A percentile compares a stretch with the other conserved stretches of the same genome.
These are phyloP conservation scores for Ophiocordyceps australis DNA, from an alignment of 2,329 filamentous ascomycete genomes.

Conservation along the genomic window DNA sequence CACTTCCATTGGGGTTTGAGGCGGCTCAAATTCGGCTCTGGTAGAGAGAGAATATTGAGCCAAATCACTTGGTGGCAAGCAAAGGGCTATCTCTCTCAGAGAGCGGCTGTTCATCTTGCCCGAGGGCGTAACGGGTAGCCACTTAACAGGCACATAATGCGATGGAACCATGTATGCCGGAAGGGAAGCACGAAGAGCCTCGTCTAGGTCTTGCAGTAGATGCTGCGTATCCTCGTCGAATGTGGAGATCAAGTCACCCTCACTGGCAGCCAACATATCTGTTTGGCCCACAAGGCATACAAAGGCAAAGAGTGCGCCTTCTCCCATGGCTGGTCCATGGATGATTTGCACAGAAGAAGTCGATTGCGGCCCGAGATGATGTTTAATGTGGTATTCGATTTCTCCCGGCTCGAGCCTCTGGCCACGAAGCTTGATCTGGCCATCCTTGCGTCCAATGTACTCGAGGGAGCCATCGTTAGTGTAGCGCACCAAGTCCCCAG, in stretches of 20 bases:
- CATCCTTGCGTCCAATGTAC: constrained; percentile 1
- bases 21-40: constrained; percentile 2
- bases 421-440: constrained; percentile 1
- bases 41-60: too few relatives aligned
- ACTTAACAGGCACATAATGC: constrained; percentile 2
- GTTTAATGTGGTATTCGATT: constrained; percentile 1
- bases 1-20: constrained; percentile 3
- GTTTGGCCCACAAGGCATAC: too few relatives aligned
- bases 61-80: not conserved
- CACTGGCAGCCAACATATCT: too few relatives aligned
- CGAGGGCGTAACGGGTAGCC: constrained; percentile 2
- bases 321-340: too few relatives aligned
- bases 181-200: not conserved
- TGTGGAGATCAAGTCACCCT: too few relatives aligned
- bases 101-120: constrained; percentile 2
- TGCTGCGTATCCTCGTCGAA: not conserved
- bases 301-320: too few relatives aligned
- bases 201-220: not conserved
- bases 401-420: constrained; percentile 1
- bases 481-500: constrained; percentile 1
- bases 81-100: constrained; percentile 1
- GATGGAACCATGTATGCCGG: constrained; percentile 3
- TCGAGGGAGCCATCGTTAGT: constrained; percentile 1
- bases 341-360: too few relatives aligned
- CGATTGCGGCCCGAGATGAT: too few relatives aligned